phyloP scores from a whole-genome alignment of 163 green algal species.

The Smithsoniella earleae region DNA sequence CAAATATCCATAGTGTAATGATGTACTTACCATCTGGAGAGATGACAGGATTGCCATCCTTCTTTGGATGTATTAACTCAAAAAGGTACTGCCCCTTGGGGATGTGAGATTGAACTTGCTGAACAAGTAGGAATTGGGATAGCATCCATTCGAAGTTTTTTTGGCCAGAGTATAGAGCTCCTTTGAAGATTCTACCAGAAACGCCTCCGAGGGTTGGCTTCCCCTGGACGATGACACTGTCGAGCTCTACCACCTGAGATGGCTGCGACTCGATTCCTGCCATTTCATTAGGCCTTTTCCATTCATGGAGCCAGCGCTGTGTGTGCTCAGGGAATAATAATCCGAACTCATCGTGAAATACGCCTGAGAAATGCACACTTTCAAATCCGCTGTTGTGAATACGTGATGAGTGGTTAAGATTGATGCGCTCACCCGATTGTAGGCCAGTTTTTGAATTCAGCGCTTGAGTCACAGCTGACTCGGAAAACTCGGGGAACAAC shows the following conservation, averaged over 20 bases:
- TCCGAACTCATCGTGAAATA: too few relatives aligned
- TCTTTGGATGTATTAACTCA: constrained; percentile 35
- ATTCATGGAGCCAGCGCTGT: background rate
- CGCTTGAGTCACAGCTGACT: too few relatives aligned
- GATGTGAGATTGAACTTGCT: constrained; percentile 27
- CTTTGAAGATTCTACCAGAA: background rate
- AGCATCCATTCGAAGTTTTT: background rate
- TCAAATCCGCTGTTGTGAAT: too few relatives aligned
- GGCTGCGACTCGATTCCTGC: background rate
- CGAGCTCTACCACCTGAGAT: background rate
- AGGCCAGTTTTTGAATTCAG: too few relatives aligned
- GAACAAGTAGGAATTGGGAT: background rate
- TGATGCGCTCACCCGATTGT: too few relatives aligned
- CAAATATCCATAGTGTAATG: constrained; percentile 42
- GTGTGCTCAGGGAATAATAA: constrained; percentile 18
- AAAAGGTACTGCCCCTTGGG: constrained; percentile 30
- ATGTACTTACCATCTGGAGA: constrained; percentile 35
- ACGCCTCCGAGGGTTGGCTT: background rate
- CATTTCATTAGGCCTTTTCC: background rate
- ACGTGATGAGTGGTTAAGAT: too few relatives aligned
- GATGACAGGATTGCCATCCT: constrained; percentile 19
- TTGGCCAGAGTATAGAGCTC: background rate
- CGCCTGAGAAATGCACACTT: too few relatives aligned
- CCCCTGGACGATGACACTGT: background rate
- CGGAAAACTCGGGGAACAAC: too few relatives aligned